Percentiles rank a stretch among this genome's conserved stretches.
phyloP scores from a whole-genome alignment of 2,329 filamentous ascomycete genomes.

The Stagonosporopsis cucurbitacearum region DNA sequence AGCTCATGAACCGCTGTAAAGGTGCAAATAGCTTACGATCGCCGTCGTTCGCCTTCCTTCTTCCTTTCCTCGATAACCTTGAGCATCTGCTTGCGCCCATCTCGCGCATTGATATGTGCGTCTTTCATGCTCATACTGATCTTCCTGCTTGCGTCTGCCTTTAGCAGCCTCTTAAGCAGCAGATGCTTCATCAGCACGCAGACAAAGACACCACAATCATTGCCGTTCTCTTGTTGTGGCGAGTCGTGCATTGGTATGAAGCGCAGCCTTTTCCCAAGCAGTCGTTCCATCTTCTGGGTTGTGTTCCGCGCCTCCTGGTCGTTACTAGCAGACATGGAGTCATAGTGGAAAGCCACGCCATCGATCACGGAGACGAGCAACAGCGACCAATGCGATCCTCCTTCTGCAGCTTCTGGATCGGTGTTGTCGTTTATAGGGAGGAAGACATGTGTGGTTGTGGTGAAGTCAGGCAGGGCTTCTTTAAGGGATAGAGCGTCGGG shows the following conservation, averaged over 20 bases:
- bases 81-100: conserved; percentile 88
- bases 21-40: conserved; percentile 68
- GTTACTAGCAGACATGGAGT: conserved; percentile 81
- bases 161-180: conserved; percentile 81
- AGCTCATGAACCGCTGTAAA: not conserved
- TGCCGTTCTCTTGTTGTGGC: conserved; percentile 90
- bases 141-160: conserved; percentile 80
- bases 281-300: conserved; percentile 69
- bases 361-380: conserved; percentile 89
- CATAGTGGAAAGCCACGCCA: conserved; percentile 94
- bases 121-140: conserved; percentile 93
- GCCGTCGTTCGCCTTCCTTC: conserved; percentile 83
- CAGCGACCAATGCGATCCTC: conserved; percentile 92
- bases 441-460: conserved; percentile 86
- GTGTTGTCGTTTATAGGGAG: conserved; percentile 93
- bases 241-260: conserved; percentile 85
- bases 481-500: conserved; percentile 62
- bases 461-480: conserved; percentile 81
- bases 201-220: conserved; percentile 94
- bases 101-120: conserved; percentile 79
- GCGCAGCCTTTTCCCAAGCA: conserved; percentile 71
- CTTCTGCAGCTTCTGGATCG: conserved; percentile 79
- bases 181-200: conserved; percentile 94
- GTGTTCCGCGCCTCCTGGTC: conserved; percentile 73
- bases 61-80: conserved; percentile 85